These are phyloP conservation scores for Benincasa hispida DNA, from an alignment of 306 rosid species.

Conservation along the genomic window DNA sequence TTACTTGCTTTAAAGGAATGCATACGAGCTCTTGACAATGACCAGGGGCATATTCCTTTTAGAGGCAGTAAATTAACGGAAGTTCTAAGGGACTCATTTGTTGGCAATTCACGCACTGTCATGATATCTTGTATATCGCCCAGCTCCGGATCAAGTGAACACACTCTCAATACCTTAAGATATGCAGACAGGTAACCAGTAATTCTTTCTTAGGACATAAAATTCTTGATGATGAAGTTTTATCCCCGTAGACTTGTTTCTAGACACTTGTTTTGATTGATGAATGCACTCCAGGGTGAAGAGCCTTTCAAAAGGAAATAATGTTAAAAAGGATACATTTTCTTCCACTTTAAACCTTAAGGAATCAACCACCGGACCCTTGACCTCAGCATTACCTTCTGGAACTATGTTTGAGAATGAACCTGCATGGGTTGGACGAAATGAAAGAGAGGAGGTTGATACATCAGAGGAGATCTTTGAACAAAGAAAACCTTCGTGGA, in stretches of 20 bases:
- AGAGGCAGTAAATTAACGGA: conserved; percentile 97
- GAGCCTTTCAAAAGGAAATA: conserved; percentile 86
- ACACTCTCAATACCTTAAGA: conserved; percentile 91
- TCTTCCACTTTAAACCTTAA: conserved; percentile 59
- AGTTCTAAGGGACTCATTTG: conserved; percentile 96
- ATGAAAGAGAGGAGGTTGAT: conserved; percentile 59
- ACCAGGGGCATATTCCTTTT: conserved; percentile 98
- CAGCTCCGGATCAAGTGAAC: conserved; percentile 94
- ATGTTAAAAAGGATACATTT: conserved; percentile 62
- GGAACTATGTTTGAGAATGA: conserved; percentile 51
- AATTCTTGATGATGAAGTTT: background rate
- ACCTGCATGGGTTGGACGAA: conserved; percentile 52
- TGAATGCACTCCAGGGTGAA: conserved; percentile 55
- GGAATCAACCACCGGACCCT: conserved; percentile 69
- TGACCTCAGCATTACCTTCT: conserved; percentile 46
- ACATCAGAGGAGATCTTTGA: conserved; percentile 59
- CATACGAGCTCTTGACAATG: conserved; percentile 96
- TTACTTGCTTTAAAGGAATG: conserved; percentile 97
- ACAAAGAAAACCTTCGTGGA: conserved; percentile 56
- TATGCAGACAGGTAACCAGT: conserved; percentile 84
- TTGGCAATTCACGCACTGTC: conserved; percentile 93
- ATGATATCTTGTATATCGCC: conserved; percentile 99
- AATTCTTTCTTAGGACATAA: background rate
- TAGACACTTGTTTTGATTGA: conserved; percentile 1
- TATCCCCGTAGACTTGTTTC: background rate